Percentiles rank a stretch among this genome's conserved stretches.
Evolutionary conservation across 1,139 yeast species (phyloP).

Genomic region (Candida freyschussii): DNA sequence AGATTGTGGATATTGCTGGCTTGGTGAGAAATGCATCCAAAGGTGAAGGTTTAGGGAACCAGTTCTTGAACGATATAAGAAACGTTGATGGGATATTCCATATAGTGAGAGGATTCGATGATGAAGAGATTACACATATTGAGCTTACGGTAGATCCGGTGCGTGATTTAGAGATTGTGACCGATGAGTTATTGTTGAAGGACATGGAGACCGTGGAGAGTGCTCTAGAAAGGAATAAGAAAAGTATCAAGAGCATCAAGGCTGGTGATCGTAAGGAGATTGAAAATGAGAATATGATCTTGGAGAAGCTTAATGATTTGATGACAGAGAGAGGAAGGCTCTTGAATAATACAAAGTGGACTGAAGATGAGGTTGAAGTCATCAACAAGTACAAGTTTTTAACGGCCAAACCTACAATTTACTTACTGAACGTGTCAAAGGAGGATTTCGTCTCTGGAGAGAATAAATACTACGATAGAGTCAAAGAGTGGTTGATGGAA

Average conservation of each 20-base stretch:
- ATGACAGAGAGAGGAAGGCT: slow-evolving; percentile 56
- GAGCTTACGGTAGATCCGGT: slow-evolving; percentile 62
- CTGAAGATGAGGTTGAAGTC: slow-evolving; percentile 49
- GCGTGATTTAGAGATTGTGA: slow-evolving; percentile 62
- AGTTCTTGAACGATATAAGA: slow-evolving; percentile 64
- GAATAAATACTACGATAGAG: slow-evolving; percentile 42
- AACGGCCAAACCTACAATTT: slow-evolving; percentile 68
- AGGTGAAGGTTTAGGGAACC: slow-evolving; percentile 77
- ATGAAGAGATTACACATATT: slow-evolving; percentile 67
- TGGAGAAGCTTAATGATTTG: slow-evolving; percentile 44
- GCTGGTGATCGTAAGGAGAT: slow-evolving; percentile 32
- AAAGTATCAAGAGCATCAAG: slow-evolving; percentile 38
- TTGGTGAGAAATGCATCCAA: slow-evolving; percentile 66
- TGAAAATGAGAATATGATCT: slow-evolving; percentile 41
- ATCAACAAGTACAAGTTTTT: slow-evolving; percentile 56
- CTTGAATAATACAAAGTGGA: slow-evolving; percentile 40
- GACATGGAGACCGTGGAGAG: slow-evolving; percentile 64
- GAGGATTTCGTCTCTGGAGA: slow-evolving; percentile 43
- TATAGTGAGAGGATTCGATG: slow-evolving; percentile 60
- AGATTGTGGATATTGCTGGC: slow-evolving; percentile 72
- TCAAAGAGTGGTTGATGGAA: slow-evolving; percentile 48
- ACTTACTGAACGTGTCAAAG: slow-evolving; percentile 54
- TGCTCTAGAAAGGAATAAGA: slow-evolving; percentile 43
- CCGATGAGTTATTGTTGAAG: slow-evolving; percentile 67
- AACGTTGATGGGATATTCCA: slow-evolving; percentile 74